Base-by-base conservation (phyloP, 768 basidiomycete species). In the Mrakia hoshinonis region DNA sequence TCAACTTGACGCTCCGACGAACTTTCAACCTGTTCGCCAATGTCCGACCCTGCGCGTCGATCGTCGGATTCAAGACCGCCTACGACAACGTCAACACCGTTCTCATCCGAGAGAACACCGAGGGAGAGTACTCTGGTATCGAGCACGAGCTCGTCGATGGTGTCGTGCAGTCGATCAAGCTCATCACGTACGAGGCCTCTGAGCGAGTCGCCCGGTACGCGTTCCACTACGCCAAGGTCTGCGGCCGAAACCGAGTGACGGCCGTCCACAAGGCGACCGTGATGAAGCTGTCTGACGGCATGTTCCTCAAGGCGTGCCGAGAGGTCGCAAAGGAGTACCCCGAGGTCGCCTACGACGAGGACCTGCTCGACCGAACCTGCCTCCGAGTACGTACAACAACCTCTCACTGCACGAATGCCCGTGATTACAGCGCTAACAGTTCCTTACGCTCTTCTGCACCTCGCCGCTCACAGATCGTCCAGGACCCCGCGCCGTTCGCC, bases 221-320 rank as follows among this genome's bases (percentile, higher is more conserved):
- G 7, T 99, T 99, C 85, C 86, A 96, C 81, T 96, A 97, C 77
- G 96, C 96, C n/a, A 86, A 89, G 75, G 84, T 87, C 68, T 87
- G 85, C 77, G 91, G 90, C 74, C 83, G 96, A 74, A 89, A 88
- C 80, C 87, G 90, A 76, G 96, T 99, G 73, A 98, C 95, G 31
- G 96, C 96, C 51, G 96, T 99, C 34, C 96, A 99, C 84, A 99
- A 99, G 83, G 96, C 96, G 29, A 96, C 95, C 79, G 97, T 99
- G 84, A 98, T 98, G 93, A 97, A 97, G 88, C 92, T 98, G 90
- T 98, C 95, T 24, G 96, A 99, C 80, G 96, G 96, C 73, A 96
- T 98, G 93, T 99, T 99, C 85, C 83, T 99, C 81, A 89, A 91
- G 49, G 96, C 96, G 29, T 98, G 96, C 81, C 88, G 96, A 68